Percentiles rank a stretch among this genome's conserved stretches.
Conservation (phyloP, 108 stramenopile species). For the Nannochloropsis gaditana region DNA sequence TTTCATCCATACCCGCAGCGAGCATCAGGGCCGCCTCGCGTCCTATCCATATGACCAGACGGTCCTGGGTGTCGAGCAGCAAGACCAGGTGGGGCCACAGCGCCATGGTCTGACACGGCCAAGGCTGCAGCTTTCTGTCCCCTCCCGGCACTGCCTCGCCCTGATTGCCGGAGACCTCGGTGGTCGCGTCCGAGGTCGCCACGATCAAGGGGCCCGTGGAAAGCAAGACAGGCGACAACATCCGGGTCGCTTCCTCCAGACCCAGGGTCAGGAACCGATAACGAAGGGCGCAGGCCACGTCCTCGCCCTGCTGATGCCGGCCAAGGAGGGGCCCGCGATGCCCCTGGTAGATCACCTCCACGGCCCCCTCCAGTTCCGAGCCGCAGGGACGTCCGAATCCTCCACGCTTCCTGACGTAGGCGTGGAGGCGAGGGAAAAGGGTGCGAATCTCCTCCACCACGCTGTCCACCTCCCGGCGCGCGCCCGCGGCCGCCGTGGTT, state of each 20-base stretch:
- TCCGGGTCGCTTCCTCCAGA: neutral
- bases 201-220: neutral
- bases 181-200: neutral
- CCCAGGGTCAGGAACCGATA: neutral
- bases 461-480: neutral
- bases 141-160: too few relatives aligned
- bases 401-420: neutral
- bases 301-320: neutral
- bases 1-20: neutral
- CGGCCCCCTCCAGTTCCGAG: neutral
- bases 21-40: neutral
- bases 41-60: neutral
- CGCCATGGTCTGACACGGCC: neutral
- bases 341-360: neutral
- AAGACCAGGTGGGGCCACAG: neutral
- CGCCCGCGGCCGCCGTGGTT: neutral
- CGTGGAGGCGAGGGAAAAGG: neutral
- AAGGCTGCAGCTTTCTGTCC: neutral
- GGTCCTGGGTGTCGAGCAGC: neutral
- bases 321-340: neutral
- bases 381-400: neutral
- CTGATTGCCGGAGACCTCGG: too few relatives aligned
- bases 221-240: neutral
- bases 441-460: conserved; percentile 4
- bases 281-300: neutral